A percentile compares a stretch with the other conserved stretches of the same genome.
Evolutionary conservation across 164 flowering plant genomes (phyloP).

Genomic region (Vitis riparia): DNA sequence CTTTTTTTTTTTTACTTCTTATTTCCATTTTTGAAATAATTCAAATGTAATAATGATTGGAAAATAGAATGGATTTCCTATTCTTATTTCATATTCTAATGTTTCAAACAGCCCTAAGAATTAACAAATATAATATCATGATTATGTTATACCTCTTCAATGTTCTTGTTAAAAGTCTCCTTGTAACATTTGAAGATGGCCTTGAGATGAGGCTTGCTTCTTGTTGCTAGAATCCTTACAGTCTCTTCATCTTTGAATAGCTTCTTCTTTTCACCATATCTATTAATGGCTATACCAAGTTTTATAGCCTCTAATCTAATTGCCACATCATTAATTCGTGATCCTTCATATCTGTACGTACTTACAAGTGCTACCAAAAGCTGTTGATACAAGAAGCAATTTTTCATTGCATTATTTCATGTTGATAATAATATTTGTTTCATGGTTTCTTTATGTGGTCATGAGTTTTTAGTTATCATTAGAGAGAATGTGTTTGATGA

Average conservation of each 20-base stretch:
- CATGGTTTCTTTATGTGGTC: no score
- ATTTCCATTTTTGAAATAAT: no score
- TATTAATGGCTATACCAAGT: slow-evolving; percentile 37
- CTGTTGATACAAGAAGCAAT: slow-evolving; percentile 26
- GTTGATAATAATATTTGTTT: no score
- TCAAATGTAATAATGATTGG: no score
- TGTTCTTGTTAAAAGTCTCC: slow-evolving; percentile 33
- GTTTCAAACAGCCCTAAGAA: no score
- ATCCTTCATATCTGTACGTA: slow-evolving; percentile 74
- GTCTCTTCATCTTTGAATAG: slow-evolving; percentile 49
- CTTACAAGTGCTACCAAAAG: slow-evolving; percentile 73
- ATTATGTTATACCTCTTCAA: slow-evolving; percentile 41
- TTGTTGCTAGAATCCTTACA: slow-evolving; percentile 60
- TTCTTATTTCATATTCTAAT: no score
- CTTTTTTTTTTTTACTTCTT: no score
- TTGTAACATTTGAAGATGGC: slow-evolving; percentile 45
- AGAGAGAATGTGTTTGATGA: no score
- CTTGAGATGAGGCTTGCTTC: slow-evolving; percentile 70
- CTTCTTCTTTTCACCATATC: slow-evolving; percentile 19
- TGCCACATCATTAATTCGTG: slow-evolving; percentile 40
- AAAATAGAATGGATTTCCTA: no score
- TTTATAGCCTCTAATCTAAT: slow-evolving; percentile 64
- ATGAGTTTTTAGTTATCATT: no score
- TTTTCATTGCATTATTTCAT: no score
- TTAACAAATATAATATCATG: neutral